phyloP scores from a whole-genome alignment of 108 stramenopile genomes.

The Pseudonitzschia multiseries region DNA sequence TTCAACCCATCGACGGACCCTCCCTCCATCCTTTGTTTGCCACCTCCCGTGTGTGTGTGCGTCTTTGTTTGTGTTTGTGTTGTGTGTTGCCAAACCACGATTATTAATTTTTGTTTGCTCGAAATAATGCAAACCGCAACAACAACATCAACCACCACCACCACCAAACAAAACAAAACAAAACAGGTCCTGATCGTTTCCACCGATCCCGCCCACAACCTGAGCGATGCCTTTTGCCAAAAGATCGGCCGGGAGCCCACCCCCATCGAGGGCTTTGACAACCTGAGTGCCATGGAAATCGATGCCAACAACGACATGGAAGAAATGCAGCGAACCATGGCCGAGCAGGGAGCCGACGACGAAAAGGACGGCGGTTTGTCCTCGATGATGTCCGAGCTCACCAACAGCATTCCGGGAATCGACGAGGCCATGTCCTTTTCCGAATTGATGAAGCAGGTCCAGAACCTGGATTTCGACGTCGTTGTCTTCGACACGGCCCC shows the following conservation, averaged over 20 bases:
- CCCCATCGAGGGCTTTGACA: slow-evolving; percentile 95
- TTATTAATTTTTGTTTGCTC: too few species aligned
- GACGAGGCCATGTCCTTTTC: slow-evolving; percentile 99
- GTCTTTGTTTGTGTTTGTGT: too few species aligned
- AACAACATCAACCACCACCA: too few species aligned
- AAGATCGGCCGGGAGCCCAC: slow-evolving; percentile 98
- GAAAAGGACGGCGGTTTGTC: slow-evolving; percentile 62
- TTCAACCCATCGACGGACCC: slow-evolving; percentile 1
- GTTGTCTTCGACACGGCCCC: slow-evolving; percentile 99
- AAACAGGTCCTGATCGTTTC: slow-evolving; percentile 89
- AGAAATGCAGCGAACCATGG: slow-evolving; percentile 81
- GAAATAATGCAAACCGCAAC: too few species aligned
- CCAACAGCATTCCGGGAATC: slow-evolving; percentile 97
- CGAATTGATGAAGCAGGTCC: slow-evolving; percentile 97
- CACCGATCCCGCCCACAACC: slow-evolving; percentile 99
- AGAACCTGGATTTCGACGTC: slow-evolving; percentile 93
- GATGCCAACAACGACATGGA: slow-evolving; percentile 93
- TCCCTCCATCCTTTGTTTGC: background rate
- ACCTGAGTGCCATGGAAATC: slow-evolving; percentile 96
- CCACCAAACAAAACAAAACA: too few species aligned
- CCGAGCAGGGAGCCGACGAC: slow-evolving; percentile 61
- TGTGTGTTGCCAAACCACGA: too few species aligned
- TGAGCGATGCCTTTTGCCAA: slow-evolving; percentile 98
- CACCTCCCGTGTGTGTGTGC: too few species aligned
- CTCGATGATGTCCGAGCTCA: slow-evolving; percentile 91